phyloP scores from a whole-genome alignment of 345 rosid genomes.

The Ceriops zippeliana region DNA sequence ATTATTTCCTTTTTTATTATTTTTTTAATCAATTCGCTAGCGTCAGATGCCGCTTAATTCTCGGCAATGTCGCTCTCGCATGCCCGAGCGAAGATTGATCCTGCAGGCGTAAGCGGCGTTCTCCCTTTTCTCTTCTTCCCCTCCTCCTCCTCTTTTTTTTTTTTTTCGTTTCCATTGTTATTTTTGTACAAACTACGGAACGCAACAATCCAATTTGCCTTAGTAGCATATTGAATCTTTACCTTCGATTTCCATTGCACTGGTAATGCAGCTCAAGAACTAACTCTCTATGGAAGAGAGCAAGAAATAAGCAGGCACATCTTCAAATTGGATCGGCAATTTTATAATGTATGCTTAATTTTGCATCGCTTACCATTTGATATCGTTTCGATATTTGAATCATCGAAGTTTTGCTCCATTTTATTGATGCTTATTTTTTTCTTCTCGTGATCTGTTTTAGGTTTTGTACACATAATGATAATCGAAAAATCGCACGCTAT shows the following conservation, averaged over 20 bases:
- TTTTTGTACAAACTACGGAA: constrained; percentile 1
- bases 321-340: not conserved
- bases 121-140: constrained; percentile 20
- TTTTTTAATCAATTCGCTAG: not conserved
- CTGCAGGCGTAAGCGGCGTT: constrained; percentile 28
- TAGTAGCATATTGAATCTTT: not conserved
- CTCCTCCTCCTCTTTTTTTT: constrained; percentile 12
- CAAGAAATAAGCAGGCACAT: constrained; percentile 6
- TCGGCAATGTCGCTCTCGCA: constrained; percentile 42
- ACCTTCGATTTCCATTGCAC: not conserved
- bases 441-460: constrained; percentile 16
- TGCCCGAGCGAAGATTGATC: constrained; percentile 24
- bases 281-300: not conserved
- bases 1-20: not conserved
- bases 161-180: constrained; percentile 12
- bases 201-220: not conserved
- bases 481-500: constrained; percentile 15
- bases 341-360: too few relatives aligned
- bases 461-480: constrained; percentile 14
- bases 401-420: not conserved
- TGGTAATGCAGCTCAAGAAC: not conserved
- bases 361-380: not conserved
- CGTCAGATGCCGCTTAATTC: constrained; percentile 42
- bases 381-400: not conserved
- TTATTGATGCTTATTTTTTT: not conserved